Conservation (phyloP, 2,329 filamentous ascomycete genomes). For the Xylariaceae sp. region DNA sequence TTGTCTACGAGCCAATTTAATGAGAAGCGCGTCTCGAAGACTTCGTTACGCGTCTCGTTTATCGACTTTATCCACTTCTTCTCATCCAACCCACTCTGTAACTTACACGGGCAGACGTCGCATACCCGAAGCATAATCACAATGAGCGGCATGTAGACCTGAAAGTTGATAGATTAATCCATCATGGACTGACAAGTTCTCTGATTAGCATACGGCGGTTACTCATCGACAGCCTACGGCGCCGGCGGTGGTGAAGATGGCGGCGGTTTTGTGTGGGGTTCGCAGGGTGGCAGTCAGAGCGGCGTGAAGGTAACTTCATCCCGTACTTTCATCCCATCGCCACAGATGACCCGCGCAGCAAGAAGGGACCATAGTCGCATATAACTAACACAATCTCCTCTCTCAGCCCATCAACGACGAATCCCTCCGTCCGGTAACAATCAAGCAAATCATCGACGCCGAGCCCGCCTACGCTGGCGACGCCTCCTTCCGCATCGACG, state of each 20-base stretch:
- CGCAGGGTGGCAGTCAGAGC: conserved; percentile 53
- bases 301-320: conserved; percentile 26
- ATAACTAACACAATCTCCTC: conserved; percentile 5
- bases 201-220: conserved; percentile 45
- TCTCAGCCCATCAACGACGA: conserved; percentile 65
- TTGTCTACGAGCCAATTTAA: neutral
- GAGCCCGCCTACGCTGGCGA: conserved; percentile 58
- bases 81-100: conserved; percentile 1
- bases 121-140: neutral
- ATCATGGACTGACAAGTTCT: conserved; percentile 3
- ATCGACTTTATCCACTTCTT: neutral
- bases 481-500: conserved; percentile 80
- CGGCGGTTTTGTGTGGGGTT: conserved; percentile 58
- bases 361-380: neutral
- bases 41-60: conserved; percentile 24
- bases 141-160: conserved; percentile 19
- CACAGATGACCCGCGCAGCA: neutral
- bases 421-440: conserved; percentile 85
- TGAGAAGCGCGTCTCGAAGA: conserved; percentile 24
- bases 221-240: conserved; percentile 43
- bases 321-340: neutral
- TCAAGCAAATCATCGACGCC: conserved; percentile 88
- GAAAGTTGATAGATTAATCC: neutral
- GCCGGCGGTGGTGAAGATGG: conserved; percentile 54
- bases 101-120: neutral